phyloP scores from a whole-genome alignment of 148 eudicot genomes.

The Camellia japonica region DNA sequence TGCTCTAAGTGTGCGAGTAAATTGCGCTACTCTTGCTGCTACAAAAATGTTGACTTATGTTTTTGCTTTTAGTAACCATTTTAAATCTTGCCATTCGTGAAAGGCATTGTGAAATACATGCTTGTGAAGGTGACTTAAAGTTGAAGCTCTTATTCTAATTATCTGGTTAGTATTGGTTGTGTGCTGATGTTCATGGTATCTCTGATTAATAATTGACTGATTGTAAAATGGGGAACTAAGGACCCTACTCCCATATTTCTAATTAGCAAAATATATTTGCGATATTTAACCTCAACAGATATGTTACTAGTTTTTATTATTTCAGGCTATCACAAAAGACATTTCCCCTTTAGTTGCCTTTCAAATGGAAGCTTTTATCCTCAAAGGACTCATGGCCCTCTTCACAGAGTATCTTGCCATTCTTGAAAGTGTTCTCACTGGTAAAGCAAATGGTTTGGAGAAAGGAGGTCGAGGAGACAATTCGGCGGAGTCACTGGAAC shows the following conservation, averaged over 20 bases:
- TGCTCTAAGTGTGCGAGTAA: neutral
- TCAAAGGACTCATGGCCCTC: constrained; percentile 40
- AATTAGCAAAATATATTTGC: neutral
- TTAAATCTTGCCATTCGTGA: neutral
- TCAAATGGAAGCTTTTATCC: constrained; percentile 39
- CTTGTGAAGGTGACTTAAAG: neutral
- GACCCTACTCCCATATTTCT: neutral
- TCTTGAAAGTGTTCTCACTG: constrained; percentile 37
- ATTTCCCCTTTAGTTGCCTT: constrained; percentile 34
- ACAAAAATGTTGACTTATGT: neutral
- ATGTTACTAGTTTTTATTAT: neutral
- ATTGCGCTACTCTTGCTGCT: neutral
- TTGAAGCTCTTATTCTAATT: neutral
- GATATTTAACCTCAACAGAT: neutral
- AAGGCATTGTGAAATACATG: neutral
- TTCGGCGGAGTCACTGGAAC: constrained; percentile 28
- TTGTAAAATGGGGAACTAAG: neutral
- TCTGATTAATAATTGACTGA: no score
- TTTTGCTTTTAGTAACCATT: neutral
- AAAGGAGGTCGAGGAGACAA: constrained; percentile 19
- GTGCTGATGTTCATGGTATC: neutral
- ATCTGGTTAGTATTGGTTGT: neutral
- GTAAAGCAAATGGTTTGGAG: constrained; percentile 16
- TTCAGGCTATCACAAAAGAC: constrained; percentile 33
- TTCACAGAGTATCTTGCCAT: constrained; percentile 28